These are phyloP conservation scores for Mucor mucedo DNA, from an alignment of 371 early-diverging fungal genomes.

Conservation along the genomic window DNA sequence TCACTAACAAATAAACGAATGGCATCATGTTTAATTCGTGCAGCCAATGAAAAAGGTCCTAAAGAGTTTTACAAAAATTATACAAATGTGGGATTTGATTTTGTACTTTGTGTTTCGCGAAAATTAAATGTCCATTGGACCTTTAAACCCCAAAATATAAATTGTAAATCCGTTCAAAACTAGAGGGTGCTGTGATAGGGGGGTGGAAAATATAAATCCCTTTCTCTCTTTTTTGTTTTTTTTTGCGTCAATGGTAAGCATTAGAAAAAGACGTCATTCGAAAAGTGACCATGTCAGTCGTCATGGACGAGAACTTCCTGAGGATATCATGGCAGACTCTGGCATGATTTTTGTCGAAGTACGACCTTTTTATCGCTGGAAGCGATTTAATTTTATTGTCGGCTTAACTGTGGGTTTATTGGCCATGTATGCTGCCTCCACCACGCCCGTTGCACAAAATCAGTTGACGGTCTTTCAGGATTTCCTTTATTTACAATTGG, in stretches of 20 bases:
- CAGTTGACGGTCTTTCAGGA: conserved; percentile 43
- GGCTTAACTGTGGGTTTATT: conserved; percentile 37
- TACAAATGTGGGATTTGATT: too few species aligned
- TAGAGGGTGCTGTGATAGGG: too few species aligned
- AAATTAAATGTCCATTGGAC: conserved; percentile 2
- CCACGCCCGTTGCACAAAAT: conserved; percentile 45
- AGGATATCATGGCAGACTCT: conserved; percentile 35
- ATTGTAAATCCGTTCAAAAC: too few species aligned
- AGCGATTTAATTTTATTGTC: conserved; percentile 47
- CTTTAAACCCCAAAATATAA: neutral
- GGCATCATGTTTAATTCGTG: too few species aligned
- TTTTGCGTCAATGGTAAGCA: neutral
- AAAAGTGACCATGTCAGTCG: conserved; percentile 4
- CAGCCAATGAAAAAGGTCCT: too few species aligned
- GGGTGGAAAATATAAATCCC: neutral
- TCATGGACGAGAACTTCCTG: conserved; percentile 20
- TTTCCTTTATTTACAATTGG: conserved; percentile 41
- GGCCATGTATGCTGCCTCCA: conserved; percentile 37
- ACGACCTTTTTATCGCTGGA: conserved; percentile 36
- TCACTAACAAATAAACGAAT: too few species aligned
- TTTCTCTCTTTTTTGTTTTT: conserved; percentile 2
- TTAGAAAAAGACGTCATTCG: neutral
- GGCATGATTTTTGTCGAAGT: conserved; percentile 4
- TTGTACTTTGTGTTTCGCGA: conserved; percentile 1
- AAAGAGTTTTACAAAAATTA: too few species aligned